phyloP scores from a whole-genome alignment of 1,139 yeast species.

The Spencermartinsiella ligniputridi region DNA sequence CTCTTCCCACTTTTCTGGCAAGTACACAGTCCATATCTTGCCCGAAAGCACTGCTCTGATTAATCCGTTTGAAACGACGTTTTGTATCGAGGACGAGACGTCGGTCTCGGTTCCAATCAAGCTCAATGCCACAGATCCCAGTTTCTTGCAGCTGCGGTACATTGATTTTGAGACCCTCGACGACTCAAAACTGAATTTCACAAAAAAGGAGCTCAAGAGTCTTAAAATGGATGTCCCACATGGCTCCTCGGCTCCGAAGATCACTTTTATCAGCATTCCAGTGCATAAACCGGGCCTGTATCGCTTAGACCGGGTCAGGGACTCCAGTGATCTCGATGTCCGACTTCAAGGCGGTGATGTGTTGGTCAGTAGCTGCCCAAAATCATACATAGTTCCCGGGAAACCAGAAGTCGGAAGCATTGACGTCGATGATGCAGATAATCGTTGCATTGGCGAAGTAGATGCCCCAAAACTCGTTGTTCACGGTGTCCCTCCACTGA shows the following conservation, averaged over 20 bases:
- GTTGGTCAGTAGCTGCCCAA: conserved; percentile 73
- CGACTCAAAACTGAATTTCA: conserved; percentile 47
- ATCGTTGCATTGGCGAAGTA: conserved; percentile 61
- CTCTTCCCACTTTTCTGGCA: conserved; percentile 76
- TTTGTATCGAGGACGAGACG: conserved; percentile 46
- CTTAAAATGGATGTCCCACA: conserved; percentile 34
- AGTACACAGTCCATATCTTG: conserved; percentile 75
- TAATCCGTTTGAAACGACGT: conserved; percentile 66
- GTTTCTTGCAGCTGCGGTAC: conserved; percentile 60
- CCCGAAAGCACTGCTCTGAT: conserved; percentile 88
- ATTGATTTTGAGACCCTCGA: conserved; percentile 55
- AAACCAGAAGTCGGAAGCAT: conserved; percentile 9
- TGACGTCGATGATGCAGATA: conserved; percentile 21
- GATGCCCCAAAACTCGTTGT: conserved; percentile 55
- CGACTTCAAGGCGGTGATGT: conserved; percentile 62
- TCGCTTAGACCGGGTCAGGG: conserved; percentile 60
- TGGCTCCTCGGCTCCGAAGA: conserved; percentile 23
- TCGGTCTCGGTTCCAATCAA: conserved; percentile 60
- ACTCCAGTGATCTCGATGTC: conserved; percentile 58
- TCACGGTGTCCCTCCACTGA: conserved; percentile 73
- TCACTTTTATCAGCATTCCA: conserved; percentile 54
- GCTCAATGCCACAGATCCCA: conserved; percentile 77
- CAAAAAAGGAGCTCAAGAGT: conserved; percentile 48
- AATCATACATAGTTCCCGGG: conserved; percentile 43
- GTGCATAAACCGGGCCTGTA: conserved; percentile 62